Conservation (phyloP, 805 yeast species). For the Lipomyces mesembrius region DNA sequence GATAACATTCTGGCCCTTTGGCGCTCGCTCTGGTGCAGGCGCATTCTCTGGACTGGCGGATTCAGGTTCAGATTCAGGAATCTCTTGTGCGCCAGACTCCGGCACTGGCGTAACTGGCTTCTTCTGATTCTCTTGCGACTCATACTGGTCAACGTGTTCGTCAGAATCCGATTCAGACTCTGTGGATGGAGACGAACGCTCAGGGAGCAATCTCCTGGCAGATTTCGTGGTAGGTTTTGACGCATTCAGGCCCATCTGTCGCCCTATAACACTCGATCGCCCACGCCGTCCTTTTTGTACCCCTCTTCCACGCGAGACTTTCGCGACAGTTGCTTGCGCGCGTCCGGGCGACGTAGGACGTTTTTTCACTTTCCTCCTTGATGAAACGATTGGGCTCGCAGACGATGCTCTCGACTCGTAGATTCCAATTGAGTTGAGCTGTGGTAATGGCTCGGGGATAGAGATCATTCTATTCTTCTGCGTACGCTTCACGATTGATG, state of each 20-base stretch:
- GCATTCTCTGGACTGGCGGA: background rate
- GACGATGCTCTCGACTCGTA: conserved; percentile 8
- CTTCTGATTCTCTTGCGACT: background rate
- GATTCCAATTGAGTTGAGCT: background rate
- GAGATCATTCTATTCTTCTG: background rate
- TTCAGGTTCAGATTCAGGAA: background rate
- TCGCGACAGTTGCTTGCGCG: background rate
- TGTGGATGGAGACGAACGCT: background rate
- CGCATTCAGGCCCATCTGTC: background rate
- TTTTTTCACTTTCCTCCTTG: background rate
- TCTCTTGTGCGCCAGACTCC: background rate
- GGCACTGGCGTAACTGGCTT: background rate
- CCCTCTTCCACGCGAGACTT: background rate
- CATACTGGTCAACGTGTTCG: background rate
- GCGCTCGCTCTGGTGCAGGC: background rate
- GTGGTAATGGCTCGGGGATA: background rate
- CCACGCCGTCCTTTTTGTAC: background rate
- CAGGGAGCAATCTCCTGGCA: background rate
- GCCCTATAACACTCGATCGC: background rate
- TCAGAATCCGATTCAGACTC: background rate
- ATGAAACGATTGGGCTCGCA: background rate
- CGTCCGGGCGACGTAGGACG: background rate
- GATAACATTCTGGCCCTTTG: background rate
- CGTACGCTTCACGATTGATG: background rate
- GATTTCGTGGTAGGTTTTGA: background rate